These are phyloP conservation scores for Fusarium sp. DNA, from an alignment of 2,329 filamentous ascomycete species.

Conservation along the genomic window DNA sequence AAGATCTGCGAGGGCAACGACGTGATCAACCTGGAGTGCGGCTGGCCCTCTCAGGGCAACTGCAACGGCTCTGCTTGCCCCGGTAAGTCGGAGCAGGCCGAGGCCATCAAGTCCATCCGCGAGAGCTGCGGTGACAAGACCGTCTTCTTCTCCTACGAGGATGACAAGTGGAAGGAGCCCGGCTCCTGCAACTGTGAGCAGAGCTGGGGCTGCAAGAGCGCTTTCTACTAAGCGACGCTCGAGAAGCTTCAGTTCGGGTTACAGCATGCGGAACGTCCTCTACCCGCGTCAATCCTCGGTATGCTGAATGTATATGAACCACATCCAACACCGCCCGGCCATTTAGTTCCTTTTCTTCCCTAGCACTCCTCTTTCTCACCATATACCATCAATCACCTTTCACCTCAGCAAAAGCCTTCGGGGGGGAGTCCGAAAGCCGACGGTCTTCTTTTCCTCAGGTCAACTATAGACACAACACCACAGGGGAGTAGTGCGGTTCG, in stretches of 20 bases:
- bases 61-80: constrained; percentile 80
- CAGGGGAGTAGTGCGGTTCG: constrained; percentile 11
- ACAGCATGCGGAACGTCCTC: constrained; percentile 34
- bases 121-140: constrained; percentile 72
- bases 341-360: constrained; percentile 30
- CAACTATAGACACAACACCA: constrained; percentile 11
- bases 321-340: constrained; percentile 37
- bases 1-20: constrained; percentile 76
- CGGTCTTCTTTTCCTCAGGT: constrained; percentile 18
- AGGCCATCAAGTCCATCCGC: constrained; percentile 78
- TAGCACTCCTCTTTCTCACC: constrained; percentile 17
- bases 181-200: constrained; percentile 80
- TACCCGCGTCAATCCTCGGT: constrained; percentile 26
- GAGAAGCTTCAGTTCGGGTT: constrained; percentile 15
- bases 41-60: constrained; percentile 81
- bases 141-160: constrained; percentile 83
- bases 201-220: constrained; percentile 72
- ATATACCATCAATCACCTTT: constrained; percentile 2
- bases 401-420: constrained; percentile 19
- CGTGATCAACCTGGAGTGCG: constrained; percentile 87
- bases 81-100: constrained; percentile 72
- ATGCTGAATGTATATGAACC: constrained; percentile 45
- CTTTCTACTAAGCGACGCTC: constrained; percentile 37
- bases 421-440: constrained; percentile 26
- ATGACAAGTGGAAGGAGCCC: constrained; percentile 84